Conservation (phyloP, 495 filamentous ascomycete species). For the Thermothielavioides terrestris region DNA sequence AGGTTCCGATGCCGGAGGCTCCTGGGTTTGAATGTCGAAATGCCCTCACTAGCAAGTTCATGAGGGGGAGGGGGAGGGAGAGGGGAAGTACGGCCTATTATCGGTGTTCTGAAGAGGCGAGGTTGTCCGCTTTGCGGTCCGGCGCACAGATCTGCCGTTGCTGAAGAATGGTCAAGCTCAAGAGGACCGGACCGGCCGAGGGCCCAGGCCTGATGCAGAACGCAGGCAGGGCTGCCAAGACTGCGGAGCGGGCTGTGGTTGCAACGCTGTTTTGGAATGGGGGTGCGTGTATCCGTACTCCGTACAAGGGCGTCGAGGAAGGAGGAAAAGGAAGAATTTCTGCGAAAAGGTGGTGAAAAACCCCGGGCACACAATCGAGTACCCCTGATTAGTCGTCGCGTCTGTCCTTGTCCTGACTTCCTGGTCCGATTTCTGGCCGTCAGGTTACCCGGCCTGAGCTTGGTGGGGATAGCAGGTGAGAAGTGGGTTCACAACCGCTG, state of each 20-base stretch:
- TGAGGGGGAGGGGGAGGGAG: constrained; percentile 14
- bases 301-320: not conserved
- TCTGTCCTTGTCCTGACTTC: too few relatives aligned
- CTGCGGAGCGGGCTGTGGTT: not conserved
- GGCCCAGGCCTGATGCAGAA: not conserved
- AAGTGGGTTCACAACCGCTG: too few relatives aligned
- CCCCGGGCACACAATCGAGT: constrained; percentile 1
- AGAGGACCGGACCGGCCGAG: not conserved
- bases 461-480: not conserved
- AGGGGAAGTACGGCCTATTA: constrained; percentile 7
- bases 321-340: not conserved
- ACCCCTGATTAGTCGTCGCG: constrained; percentile 9
- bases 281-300: not conserved
- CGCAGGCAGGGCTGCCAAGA: constrained; percentile 1
- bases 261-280: not conserved
- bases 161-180: constrained; percentile 1
- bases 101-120: not conserved
- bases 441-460: constrained; percentile 1
- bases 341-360: not conserved
- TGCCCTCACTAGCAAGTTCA: constrained; percentile 34
- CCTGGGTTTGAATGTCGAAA: constrained; percentile 5
- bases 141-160: not conserved
- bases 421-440: constrained; percentile 1
- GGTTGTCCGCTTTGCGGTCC: not conserved
- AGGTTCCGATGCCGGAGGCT: constrained; percentile 24